Evolutionary conservation across 2,329 filamentous ascomycete genomes (phyloP), one percentile per base, ranked within the genome.

Genomic region (Trichoderma sp.): DNA sequence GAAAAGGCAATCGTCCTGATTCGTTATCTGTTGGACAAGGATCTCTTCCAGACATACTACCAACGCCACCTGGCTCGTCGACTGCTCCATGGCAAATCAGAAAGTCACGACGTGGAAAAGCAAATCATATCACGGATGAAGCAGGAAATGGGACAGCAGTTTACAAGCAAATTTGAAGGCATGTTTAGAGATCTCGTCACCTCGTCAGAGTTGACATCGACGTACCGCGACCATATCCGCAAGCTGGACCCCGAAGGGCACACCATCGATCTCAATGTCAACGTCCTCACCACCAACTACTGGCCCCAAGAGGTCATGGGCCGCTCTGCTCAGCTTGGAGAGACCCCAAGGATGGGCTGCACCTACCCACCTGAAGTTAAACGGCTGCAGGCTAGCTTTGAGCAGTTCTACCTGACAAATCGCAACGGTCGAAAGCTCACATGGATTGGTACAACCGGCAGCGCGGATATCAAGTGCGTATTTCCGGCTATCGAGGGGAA

Each of bases 101-200:
- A 97, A 79, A 97, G 94, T 82, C 93, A 94, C 78, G 96, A 98
- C 80, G 94, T 95, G 1, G 97, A 99, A 85, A 95, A 96, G 83
- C 93, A 97, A 81, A 97, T 99, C 91, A 97, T 99, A 71, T 93
- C 93, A 0, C 94, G 96, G 78, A 98, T 99, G 95, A 98, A 98
- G 88, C 91, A 97, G 81, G 96, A 98, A 83, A 91, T 98, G 71
- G 97, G 97, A 53, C 97, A 97, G 83, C 93, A 95, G 79, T 98
- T 98, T 83, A 98, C 97, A 0, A 88, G 91, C 81, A 97, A 97
- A 82, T 91, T 99, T 62, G 97, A 99, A 82, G 94, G 95, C 78
- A 98, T 99, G 95, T 98, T 99, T 87, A 95, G 95, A 84, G 97
- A 99, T 81, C 95, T 98, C 90, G 91, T 93, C 18, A 91, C 95